These are phyloP conservation scores for Morella rubra DNA, from an alignment of 306 rosid genomes.

Conservation along the genomic window DNA sequence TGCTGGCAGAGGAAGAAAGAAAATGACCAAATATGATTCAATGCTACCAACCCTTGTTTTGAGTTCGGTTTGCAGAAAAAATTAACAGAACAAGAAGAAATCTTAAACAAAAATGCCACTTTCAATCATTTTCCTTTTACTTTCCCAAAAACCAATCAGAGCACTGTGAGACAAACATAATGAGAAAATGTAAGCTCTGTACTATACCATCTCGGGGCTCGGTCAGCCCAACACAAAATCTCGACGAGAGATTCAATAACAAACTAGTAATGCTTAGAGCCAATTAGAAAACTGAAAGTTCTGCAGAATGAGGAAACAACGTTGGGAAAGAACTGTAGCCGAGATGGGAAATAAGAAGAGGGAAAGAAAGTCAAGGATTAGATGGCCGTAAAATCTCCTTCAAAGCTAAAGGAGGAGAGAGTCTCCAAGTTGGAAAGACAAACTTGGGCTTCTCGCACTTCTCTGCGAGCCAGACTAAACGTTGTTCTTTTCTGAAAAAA, in stretches of 20 bases:
- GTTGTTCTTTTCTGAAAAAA: neutral
- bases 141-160: conserved; percentile 30
- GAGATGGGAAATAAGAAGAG: neutral
- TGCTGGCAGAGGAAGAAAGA: neutral
- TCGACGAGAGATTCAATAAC: conserved; percentile 43
- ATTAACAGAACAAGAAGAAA: neutral
- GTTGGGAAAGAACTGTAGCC: neutral
- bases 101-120: neutral
- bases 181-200: neutral
- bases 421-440: neutral
- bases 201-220: conserved; percentile 69
- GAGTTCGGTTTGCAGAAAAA: neutral
- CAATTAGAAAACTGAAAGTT: neutral
- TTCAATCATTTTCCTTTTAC: conserved; percentile 10
- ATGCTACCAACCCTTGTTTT: neutral
- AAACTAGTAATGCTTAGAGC: neutral
- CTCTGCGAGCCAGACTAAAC: neutral
- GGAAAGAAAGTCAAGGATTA: neutral
- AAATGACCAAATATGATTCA: neutral
- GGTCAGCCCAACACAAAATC: conserved; percentile 58
- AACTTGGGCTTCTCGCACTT: neutral
- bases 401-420: neutral
- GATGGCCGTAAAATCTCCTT: too few species aligned
- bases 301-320: neutral
- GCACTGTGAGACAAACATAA: neutral